phyloP scores from a whole-genome alignment of 148 eudicot genomes.

The Polygonum maritimum region DNA sequence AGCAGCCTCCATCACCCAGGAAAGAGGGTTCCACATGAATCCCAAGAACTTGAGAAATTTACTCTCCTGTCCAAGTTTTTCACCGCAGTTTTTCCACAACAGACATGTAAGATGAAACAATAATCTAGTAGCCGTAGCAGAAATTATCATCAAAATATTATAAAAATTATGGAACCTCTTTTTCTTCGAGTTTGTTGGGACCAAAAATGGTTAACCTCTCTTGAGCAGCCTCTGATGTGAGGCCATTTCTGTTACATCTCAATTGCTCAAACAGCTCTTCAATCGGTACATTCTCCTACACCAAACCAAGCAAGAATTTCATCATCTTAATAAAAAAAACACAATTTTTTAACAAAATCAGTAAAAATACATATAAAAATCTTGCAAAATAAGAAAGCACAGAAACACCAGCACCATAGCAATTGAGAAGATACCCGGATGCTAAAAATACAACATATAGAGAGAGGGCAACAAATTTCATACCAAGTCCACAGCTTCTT shows the following conservation, averaged over 20 bases:
- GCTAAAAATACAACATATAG: too few relatives aligned
- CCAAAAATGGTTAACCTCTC: slow-evolving; percentile 22
- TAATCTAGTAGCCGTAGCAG: not conserved
- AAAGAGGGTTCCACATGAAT: slow-evolving; percentile 55
- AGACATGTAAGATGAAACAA: not conserved
- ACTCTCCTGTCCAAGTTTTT: slow-evolving; percentile 26
- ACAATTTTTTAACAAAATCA: too few relatives aligned
- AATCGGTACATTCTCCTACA: slow-evolving; percentile 23
- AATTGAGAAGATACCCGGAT: too few relatives aligned
- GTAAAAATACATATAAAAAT: not conserved
- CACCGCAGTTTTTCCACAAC: not conserved
- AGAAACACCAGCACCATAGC: not conserved
- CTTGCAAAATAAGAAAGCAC: not conserved
- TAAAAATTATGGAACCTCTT: slow-evolving; percentile 17
- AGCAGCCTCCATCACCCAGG: slow-evolving; percentile 61
- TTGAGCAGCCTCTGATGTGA: slow-evolving; percentile 20
- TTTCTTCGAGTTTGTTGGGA: slow-evolving; percentile 33
- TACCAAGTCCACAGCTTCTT: slow-evolving; percentile 31
- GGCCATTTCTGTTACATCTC: slow-evolving; percentile 22
- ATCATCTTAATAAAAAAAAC: too few relatives aligned
- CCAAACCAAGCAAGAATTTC: not conserved
- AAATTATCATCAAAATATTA: too few relatives aligned
- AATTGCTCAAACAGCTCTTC: slow-evolving; percentile 26
- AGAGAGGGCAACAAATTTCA: not conserved
- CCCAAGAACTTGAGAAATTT: slow-evolving; percentile 40